Evolutionary conservation across 1,139 yeast species (phyloP), one percentile per base, ranked within the genome.

Genomic region (Kodamaea ohmeri): DNA sequence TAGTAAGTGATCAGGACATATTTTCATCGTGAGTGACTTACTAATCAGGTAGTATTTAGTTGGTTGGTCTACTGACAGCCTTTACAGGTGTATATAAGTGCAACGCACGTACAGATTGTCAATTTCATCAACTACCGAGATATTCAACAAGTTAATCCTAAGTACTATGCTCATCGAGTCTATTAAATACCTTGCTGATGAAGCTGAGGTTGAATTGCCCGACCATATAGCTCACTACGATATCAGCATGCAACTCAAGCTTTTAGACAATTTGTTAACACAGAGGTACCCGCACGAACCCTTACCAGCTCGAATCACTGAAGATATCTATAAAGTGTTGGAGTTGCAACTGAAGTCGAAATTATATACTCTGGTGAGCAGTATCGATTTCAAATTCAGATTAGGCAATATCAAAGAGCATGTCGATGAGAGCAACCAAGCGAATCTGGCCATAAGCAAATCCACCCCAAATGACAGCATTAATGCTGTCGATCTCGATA

Each of bases 201-300:
- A 25, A 14, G 28, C 28, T 7, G 4, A 6, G 9, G 4, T 14
- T 14, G 14, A 25, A 5, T 8, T 25, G 17, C 28, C 28, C 15
- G 7, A 13, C 6, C 8, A 16, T 12, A 27, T 27, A 7, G 30
- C 11, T 6, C 8, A 30, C 25, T 30, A 19, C 9, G 33, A 30
- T n/a, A 21, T 30, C 25, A 30, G 25, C 17, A 30, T 17, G 6
- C 28, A 17, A 20, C 28, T 32, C 21, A 25, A 20, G 4, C 22
- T 32, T 11, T 25, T 35, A 17, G 25, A 35, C 25, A n/a, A 22
- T 12, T 21, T 31, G 15, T 12, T 36, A n/a, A 21, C 30, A 12
- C 30, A 26, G 32, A 18, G 37, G 17, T 34, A 34, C 14, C 37
- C 37, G 12, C n/a, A 26, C 11, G 20, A 14, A n/a, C 37, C 37